Base-by-base conservation (phyloP, 495 filamentous ascomycete species). In the Geoglossum glabrum region DNA sequence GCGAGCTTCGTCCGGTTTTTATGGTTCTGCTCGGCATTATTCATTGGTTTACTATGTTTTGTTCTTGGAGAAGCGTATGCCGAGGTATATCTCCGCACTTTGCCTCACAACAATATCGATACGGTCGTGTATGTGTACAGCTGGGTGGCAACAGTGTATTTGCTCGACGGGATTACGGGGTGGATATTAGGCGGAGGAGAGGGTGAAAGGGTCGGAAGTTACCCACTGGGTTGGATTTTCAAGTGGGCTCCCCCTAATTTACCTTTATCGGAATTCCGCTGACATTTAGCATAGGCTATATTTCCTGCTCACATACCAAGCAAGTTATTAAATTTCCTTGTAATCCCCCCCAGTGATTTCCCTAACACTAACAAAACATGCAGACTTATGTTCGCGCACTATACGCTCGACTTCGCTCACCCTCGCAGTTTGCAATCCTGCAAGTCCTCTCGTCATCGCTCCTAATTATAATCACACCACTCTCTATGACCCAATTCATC, bases 71-170 rank as follows among this genome's bases (percentile, higher is more conserved):
- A 82, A 64, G 76, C 76, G n/a, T 82, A 82, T 63, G 78, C 78
- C 57, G 79, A 81, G 66, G 74, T 79, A 51, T 83, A 83, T 64
- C 70, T 83, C 54, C 73, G 78, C 36, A 83, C 79, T 19, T 65
- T 83, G 56, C 79, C 79, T 10, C 79, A 83, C 60, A 76, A 74
- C 66, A 81, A 74, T 55, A 68, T 77, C 51, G 77, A 81, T 59
- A 83, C 79, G 0, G 75, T 83, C 54, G 67, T 81, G 26, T 83
- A 83, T 61, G 79, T 83, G 27, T 83, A 80, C 63, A 78, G 76
- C 17, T 83, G 79, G 79, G 77, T 83, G 9, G 68, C 75, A 27
- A 82, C 79, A 1, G 77, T 83, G 31, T 71, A 82, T 59, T 61
- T 80, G 33, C 69, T 83, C 10, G 79, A 83, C 61, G 72, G 70